Evolutionary conservation across 805 yeast genomes (phyloP), one percentile per base, ranked within the genome.

Genomic region (Saturnispora halmiae): DNA sequence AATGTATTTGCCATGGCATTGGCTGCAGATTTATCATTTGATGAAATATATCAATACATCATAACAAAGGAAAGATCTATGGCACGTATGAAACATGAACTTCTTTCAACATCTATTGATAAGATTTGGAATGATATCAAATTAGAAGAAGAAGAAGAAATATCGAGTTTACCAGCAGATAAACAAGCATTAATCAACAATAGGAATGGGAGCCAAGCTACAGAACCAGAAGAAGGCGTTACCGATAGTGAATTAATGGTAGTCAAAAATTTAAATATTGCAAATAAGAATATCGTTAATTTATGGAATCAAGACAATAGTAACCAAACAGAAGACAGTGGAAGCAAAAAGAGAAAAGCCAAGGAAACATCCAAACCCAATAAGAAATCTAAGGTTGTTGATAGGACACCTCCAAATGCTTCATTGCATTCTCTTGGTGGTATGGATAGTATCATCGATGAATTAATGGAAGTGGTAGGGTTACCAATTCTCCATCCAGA

Each of bases 401-500:
- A 78, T 52, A 73, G 83, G 62, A 63, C 79, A 11, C 83, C 87
- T 28, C 94, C 95, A 16, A 63, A 72, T 2, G 60, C 78, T 1
- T 75, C 79, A 3, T 64, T 92, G 22, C 67, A 82, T 4, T 77
- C 86, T 25, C 64, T 92, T 11, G 98, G 98, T 21, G 98, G 98
- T 2, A 75, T 92, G 63, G 94, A 82, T 48, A 77, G 73, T 41
- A 78, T 88, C n/a, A 77, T 88, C 19, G 73, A 84, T 4, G 92
- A 88, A 58, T 66, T 92, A 16, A 77, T 84, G 80, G 97, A 92
- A 59, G 67, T 87, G 29, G 82, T 92, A 1, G 96, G 94, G 1
- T 68, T 90, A 65, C 98, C 98, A 1, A 79, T 92, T 25, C 62
- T 83, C 16, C 97, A 92, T 53, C 96, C 97, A 0, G 98, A 92